Percentiles rank a stretch among this genome's conserved stretches.
Conservation (phyloP, 352 stramenopile species). For the Peronosclerospora sorghi region DNA sequence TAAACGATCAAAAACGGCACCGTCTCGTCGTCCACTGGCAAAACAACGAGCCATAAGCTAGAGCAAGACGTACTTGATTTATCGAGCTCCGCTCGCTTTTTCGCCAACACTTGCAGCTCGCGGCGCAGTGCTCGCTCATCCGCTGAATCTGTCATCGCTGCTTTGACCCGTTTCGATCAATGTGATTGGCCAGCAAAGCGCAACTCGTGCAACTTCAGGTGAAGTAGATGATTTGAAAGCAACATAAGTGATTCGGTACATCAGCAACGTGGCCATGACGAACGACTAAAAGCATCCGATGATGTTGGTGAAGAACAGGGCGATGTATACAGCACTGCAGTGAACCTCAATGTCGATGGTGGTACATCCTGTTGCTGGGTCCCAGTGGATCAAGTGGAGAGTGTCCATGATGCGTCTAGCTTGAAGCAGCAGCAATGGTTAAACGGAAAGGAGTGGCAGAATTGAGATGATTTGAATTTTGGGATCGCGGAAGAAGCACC, state of each 20-base stretch:
- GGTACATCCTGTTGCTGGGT: slow-evolving; percentile 21
- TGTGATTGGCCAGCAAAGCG: not conserved
- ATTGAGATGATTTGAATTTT: too few species aligned
- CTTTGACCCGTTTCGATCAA: not conserved
- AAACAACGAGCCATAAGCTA: not conserved
- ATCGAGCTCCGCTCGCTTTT: slow-evolving; percentile 40
- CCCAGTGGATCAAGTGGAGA: slow-evolving; percentile 53
- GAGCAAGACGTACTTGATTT: slow-evolving; percentile 15
- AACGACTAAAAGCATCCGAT: not conserved
- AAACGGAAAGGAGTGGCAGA: too few species aligned
- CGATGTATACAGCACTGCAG: not conserved
- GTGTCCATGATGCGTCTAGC: slow-evolving; percentile 29
- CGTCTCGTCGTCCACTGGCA: not conserved
- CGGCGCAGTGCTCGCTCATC: slow-evolving; percentile 43
- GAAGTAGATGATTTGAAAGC: too few species aligned
- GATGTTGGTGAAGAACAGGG: not conserved
- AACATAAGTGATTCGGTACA: too few species aligned
- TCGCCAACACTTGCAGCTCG: slow-evolving; percentile 39
- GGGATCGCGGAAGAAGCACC: slow-evolving; percentile 41
- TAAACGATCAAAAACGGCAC: not conserved
- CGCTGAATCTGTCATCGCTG: slow-evolving; percentile 20
- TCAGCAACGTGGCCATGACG: too few species aligned
- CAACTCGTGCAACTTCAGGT: too few species aligned
- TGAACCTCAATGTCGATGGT: slow-evolving; percentile 2
- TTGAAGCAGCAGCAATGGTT: not conserved